These are phyloP conservation scores for Dryas integrifolia DNA, from an alignment of 331 rosid species.

Conservation along the genomic window DNA sequence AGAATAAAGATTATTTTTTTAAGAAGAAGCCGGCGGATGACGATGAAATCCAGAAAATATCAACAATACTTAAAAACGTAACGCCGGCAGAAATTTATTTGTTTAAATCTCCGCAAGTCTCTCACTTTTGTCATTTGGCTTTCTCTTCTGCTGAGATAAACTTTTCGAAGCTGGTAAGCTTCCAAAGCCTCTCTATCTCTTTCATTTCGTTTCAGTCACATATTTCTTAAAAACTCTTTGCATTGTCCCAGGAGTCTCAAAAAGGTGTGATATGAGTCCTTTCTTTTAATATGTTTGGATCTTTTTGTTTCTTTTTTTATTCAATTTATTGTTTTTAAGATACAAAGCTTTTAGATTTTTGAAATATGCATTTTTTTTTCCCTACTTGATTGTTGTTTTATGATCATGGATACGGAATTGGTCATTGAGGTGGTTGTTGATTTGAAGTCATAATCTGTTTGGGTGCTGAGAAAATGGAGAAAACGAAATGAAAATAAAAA, in stretches of 20 bases:
- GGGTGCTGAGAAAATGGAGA: conserved; percentile 8
- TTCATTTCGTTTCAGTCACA: background rate
- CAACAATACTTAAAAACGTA: background rate
- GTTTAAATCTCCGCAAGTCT: background rate
- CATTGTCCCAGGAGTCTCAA: background rate
- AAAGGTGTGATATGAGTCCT: background rate
- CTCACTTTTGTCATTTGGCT: background rate
- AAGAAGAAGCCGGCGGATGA: background rate
- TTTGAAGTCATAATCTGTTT: background rate
- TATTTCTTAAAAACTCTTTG: background rate
- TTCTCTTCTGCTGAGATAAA: conserved; percentile 15
- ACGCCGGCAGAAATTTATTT: background rate
- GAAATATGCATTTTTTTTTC: background rate
- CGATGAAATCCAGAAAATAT: background rate
- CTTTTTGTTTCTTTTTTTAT: background rate
- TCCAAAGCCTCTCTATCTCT: background rate
- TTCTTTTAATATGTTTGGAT: background rate
- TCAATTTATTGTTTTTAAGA: background rate
- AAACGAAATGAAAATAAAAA: background rate
- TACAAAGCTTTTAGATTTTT: background rate
- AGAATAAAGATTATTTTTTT: background rate
- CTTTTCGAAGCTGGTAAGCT: conserved; percentile 9
- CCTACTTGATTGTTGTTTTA: background rate
- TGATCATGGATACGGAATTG: conserved; percentile 1
- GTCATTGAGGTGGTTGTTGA: background rate